Percentiles rank a stretch among this genome's conserved stretches.
These are phyloP conservation scores for Tolypocladium guangdongense DNA, from an alignment of 2,329 filamentous ascomycete genomes.

Conservation along the genomic window DNA sequence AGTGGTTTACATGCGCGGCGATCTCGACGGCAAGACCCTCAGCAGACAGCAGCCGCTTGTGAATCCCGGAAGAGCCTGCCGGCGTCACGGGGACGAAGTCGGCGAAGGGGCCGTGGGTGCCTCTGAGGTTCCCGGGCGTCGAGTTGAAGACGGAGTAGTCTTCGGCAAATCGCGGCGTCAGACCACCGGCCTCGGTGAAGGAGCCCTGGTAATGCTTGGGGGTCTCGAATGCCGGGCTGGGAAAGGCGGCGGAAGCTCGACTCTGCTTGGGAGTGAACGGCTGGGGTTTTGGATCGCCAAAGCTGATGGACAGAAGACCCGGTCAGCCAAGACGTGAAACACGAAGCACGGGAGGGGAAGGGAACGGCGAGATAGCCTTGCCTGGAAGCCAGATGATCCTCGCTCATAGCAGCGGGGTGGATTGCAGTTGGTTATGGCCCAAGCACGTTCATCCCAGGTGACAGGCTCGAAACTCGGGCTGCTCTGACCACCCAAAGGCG, in stretches of 20 bases:
- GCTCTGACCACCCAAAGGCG: conserved; percentile 1
- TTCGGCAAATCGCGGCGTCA: conserved; percentile 53
- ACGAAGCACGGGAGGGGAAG: conserved; percentile 2
- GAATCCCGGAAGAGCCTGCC: conserved; percentile 20
- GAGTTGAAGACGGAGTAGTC: conserved; percentile 56
- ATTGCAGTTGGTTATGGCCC: conserved; percentile 7
- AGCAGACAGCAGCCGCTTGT: conserved; percentile 41
- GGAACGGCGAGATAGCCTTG: conserved; percentile 17
- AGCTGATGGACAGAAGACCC: conserved; percentile 30
- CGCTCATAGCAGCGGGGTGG: conserved; percentile 47
- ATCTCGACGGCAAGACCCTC: conserved; percentile 39
- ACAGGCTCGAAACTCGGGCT: background rate
- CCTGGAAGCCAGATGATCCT: conserved; percentile 46
- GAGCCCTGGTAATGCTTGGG: conserved; percentile 36
- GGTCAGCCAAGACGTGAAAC: conserved; percentile 21
- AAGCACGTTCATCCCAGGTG: conserved; percentile 9
- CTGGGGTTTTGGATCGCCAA: conserved; percentile 52
- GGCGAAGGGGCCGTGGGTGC: conserved; percentile 31
- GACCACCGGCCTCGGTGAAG: conserved; percentile 38
- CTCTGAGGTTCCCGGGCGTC: conserved; percentile 48
- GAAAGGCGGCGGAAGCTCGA: conserved; percentile 40
- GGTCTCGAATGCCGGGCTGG: conserved; percentile 46
- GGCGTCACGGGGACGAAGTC: conserved; percentile 31
- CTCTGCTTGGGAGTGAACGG: conserved; percentile 49
- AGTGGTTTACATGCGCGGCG: conserved; percentile 52